These are phyloP conservation scores for Colletotrichum sidae DNA, from an alignment of 2,329 filamentous ascomycete species.

Conservation along the genomic window DNA sequence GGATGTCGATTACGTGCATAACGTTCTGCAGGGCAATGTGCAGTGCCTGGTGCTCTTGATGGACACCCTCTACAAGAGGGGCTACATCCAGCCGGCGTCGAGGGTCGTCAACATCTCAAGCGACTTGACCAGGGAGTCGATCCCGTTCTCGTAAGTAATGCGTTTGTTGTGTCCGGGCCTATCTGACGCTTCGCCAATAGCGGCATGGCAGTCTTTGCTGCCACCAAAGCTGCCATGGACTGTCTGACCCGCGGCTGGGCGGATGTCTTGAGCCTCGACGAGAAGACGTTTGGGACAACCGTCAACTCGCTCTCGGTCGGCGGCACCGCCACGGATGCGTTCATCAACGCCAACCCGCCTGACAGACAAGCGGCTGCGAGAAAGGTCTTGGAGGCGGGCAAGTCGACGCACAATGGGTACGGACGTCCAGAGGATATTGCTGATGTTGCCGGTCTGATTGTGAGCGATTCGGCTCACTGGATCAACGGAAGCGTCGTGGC, in stretches of 20 bases:
- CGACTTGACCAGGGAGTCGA: not conserved
- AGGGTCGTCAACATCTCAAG: constrained; percentile 50
- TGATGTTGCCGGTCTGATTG: constrained; percentile 49
- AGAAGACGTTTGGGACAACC: constrained; percentile 49
- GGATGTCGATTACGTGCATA: constrained; percentile 42
- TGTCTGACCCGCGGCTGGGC: constrained; percentile 51
- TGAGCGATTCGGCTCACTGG: constrained; percentile 48
- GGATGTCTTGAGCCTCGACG: constrained; percentile 49
- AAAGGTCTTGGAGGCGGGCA: not conserved
- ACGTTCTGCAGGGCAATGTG: constrained; percentile 48
- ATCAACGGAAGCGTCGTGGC: constrained; percentile 50
- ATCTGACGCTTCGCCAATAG: not conserved
- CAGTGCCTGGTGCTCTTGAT: constrained; percentile 50
- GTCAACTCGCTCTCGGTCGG: constrained; percentile 49
- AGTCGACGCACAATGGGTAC: constrained; percentile 33
- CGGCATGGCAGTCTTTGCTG: constrained; percentile 45
- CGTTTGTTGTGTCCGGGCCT: not conserved
- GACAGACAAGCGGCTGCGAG: not conserved
- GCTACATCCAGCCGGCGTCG: constrained; percentile 46
- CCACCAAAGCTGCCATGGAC: constrained; percentile 49
- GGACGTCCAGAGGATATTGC: constrained; percentile 51
- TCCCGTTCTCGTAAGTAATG: not conserved
- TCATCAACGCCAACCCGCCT: constrained; percentile 45
- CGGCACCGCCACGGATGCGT: constrained; percentile 48
- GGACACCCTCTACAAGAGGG: constrained; percentile 47